These are phyloP conservation scores for Xylariaceae sp. DNA, from an alignment of 2,329 filamentous ascomycete species.

Conservation along the genomic window DNA sequence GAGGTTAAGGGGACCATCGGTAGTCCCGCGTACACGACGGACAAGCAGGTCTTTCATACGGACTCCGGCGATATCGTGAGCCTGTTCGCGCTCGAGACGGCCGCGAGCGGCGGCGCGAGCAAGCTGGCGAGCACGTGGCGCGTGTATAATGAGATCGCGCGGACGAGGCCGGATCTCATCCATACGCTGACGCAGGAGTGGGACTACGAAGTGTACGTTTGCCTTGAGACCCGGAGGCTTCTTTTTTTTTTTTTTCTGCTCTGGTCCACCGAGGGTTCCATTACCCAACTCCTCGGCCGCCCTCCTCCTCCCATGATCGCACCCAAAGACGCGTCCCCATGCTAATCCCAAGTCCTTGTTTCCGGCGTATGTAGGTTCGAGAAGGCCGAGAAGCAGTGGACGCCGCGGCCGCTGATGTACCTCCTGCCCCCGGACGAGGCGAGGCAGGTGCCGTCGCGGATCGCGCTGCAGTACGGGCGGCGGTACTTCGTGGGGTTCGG, in stretches of 20 bases:
- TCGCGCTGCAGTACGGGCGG: slow-evolving; percentile 54
- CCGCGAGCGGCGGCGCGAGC: slow-evolving; percentile 49
- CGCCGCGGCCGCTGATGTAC: slow-evolving; percentile 45
- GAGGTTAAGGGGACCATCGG: slow-evolving; percentile 44
- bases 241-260: too few species aligned
- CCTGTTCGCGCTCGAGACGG: slow-evolving; percentile 45
- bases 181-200: slow-evolving; percentile 44
- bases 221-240: too few species aligned
- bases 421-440: slow-evolving; percentile 40
- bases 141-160: slow-evolving; percentile 57
- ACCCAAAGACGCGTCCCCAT: too few species aligned
- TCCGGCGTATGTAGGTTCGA: slow-evolving; percentile 37
- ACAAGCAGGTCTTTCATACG: slow-evolving; percentile 37
- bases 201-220: slow-evolving; percentile 39
- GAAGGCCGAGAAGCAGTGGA: slow-evolving; percentile 37
- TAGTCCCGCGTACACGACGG: slow-evolving; percentile 30
- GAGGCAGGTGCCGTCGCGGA: slow-evolving; percentile 37
- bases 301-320: too few species aligned
- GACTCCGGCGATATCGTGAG: slow-evolving; percentile 53
- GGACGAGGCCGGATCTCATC: slow-evolving; percentile 51
- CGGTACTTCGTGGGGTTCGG: slow-evolving; percentile 52
- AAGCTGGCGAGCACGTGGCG: slow-evolving; percentile 49
- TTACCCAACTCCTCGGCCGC: too few species aligned
- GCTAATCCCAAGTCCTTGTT: too few species aligned
- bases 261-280: too few species aligned